These are phyloP conservation scores for Paramyrothecium sp. DNA, from an alignment of 2,329 filamentous ascomycete species.

Conservation along the genomic window DNA sequence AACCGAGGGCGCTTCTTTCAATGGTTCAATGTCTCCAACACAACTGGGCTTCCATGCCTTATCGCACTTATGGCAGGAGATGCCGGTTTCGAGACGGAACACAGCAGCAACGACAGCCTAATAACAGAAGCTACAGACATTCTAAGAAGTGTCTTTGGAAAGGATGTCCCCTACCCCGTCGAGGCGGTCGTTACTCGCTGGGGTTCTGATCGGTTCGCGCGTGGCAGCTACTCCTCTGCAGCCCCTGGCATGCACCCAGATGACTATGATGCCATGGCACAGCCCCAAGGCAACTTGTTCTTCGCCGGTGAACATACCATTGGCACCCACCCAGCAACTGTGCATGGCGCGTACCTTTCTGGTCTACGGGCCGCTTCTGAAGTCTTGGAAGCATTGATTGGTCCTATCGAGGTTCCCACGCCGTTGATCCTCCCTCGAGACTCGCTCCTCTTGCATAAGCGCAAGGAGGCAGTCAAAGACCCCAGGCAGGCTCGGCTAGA, in stretches of 20 bases:
- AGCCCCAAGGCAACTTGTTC: conserved; percentile 79
- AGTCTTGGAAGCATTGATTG: conserved; percentile 75
- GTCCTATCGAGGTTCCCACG: conserved; percentile 73
- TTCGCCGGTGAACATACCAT: conserved; percentile 98
- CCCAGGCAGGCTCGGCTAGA: conserved; percentile 52
- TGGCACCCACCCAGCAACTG: conserved; percentile 92
- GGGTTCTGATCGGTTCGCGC: conserved; percentile 87
- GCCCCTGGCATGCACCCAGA: conserved; percentile 77
- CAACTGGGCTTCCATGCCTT: conserved; percentile 81
- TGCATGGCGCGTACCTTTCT: conserved; percentile 94
- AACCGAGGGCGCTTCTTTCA: conserved; percentile 92
- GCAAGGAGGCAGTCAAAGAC: conserved; percentile 50
- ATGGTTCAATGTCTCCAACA: conserved; percentile 95
- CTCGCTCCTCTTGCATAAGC: conserved; percentile 48
- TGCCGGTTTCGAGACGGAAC: conserved; percentile 85
- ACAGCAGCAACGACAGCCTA: conserved; percentile 70
- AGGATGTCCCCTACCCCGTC: conserved; percentile 69
- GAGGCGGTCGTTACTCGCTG: conserved; percentile 91
- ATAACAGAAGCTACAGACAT: conserved; percentile 78
- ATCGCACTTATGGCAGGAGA: conserved; percentile 95
- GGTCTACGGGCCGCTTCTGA: conserved; percentile 88
- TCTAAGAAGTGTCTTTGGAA: conserved; percentile 72
- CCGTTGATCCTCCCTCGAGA: conserved; percentile 72
- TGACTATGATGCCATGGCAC: conserved; percentile 92
- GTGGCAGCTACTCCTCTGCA: conserved; percentile 93